Evolutionary conservation across 192 early-diverging fungal genomes (phyloP), one percentile per base, ranked within the genome.

Genomic region (Rhizoclosmatium sp.): DNA sequence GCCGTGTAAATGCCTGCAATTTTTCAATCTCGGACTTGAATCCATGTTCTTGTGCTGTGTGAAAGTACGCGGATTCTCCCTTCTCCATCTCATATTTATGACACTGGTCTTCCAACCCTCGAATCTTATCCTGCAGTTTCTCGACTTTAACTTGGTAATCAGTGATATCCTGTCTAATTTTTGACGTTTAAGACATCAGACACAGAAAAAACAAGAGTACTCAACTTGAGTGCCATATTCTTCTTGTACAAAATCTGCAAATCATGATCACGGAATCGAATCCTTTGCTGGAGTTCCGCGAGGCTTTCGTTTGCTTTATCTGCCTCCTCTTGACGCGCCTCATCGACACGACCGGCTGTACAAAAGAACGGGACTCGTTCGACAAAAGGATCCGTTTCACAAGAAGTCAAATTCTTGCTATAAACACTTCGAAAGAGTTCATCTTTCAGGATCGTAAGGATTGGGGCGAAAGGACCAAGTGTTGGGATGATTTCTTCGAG

Each of bases 221-320:
- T 80, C 48, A 73, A 85, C 85, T 88, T 88, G 14, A 88, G 68
- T 2, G 68, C 62, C 16, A 88, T 79, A 54, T 86, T 88, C 59
- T 84, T 88, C 49, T 80, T 71, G 59, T 86, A 80, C 14, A 85
- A 70, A 54, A 88, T 79, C 59, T 88, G 82, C 31, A 85, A 42
- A 81, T 88, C 87, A 39, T 88, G 77, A n/a, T 88, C 87, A 3
- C 82, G 74, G 59, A 88, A 88, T 51, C 83, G 85, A 41, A 88
- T 54, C 60, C 85, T 82, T 62, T 88, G 85, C 23, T 76, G 40
- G 4, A 86, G 47, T 42, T 84, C 85, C 1, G 78, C 59, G 7
- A 85, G 62, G 2, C 79, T 45, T 19, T 86, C 80, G 48, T 62
- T 70, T 23, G 68, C 81, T 60, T 81, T 78, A n/a, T 69, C 75